Conservation (phyloP, 495 filamentous ascomycete species). For the Cudoniella acicularis region DNA sequence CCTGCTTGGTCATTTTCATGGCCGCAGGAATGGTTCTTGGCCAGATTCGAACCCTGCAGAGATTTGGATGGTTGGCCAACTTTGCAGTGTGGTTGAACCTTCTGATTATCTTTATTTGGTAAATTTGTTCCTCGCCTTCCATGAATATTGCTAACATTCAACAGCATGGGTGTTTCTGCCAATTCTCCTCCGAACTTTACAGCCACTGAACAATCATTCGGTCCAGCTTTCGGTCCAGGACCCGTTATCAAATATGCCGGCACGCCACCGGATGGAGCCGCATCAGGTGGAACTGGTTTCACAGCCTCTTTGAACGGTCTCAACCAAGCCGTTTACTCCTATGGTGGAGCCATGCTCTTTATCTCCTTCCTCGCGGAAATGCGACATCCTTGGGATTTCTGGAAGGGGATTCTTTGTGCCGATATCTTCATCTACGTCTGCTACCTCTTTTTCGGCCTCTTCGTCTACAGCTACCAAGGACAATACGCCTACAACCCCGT, state of each 20-base stretch:
- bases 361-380: slow-evolving; percentile 67
- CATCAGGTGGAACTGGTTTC: slow-evolving; percentile 27
- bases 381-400: slow-evolving; percentile 58
- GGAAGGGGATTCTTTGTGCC: slow-evolving; percentile 55
- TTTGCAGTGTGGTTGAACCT: slow-evolving; percentile 54
- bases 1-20: slow-evolving; percentile 33
- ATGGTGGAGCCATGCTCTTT: slow-evolving; percentile 59
- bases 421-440: slow-evolving; percentile 49
- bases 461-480: slow-evolving; percentile 54
- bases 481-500: slow-evolving; percentile 50
- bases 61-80: slow-evolving; percentile 56
- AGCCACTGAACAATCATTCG: slow-evolving; percentile 24
- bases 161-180: slow-evolving; percentile 47
- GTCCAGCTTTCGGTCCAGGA: slow-evolving; percentile 20
- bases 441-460: slow-evolving; percentile 51
- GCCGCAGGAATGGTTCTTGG: slow-evolving; percentile 33
- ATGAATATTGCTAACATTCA: neutral
- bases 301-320: slow-evolving; percentile 51
- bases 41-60: slow-evolving; percentile 50
- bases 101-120: slow-evolving; percentile 37
- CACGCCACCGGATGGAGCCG: slow-evolving; percentile 24
- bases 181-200: slow-evolving; percentile 46
- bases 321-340: slow-evolving; percentile 55
- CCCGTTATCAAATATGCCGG: slow-evolving; percentile 32
- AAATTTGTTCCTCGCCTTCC: neutral